Evolutionary conservation across 805 yeast species (phyloP), one percentile per base, ranked within the genome.

Genomic region (Barnettozyma pratensis): DNA sequence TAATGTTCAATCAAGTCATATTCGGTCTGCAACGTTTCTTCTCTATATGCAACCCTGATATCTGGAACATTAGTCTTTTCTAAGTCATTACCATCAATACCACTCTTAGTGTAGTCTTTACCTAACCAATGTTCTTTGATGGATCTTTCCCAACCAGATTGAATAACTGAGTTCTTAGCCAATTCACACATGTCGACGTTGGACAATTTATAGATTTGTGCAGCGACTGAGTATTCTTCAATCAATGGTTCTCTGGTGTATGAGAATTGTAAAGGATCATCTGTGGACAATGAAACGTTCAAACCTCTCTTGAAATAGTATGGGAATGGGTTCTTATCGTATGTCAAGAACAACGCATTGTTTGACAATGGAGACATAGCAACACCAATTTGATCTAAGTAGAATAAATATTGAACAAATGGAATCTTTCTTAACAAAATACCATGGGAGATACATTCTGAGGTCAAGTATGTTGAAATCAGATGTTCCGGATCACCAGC

Each of bases 401-500:
- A 94, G 72, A 82, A 94, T 54, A 94, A 70, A 65, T 94, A 94
- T 68, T 94, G 99, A 54, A 95, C 83, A 66, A 87, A 90, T 43
- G 99, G 99, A 47, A 95, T 79, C 66, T 94, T 94, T 68, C 99
- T 81, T 62, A 94, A 73, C 52, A 92, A 67, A 47, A 94, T 95
- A 49, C 99, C 99, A 65, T 94, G 99, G 10, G 96, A 87, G 51
- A 94, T 94, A 45, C 96, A 88, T 61, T 92, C 95, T 1, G 97
- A 83, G 1, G 94, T 80, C 60, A 94, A 69, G 60, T 86, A 94
- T 1, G 99, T 91, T 44, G 91, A 78, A 41, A 91, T 87, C 62
- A 95, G 74, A 71, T 94, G 99, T 62, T 94, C 98, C 1, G 98
- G 97, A 63, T 94, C 99, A 51, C 99, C 99, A n/a, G 99, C 99